Percentiles rank a stretch among this genome's conserved stretches.
Evolutionary conservation across 1,139 yeast genomes (phyloP).

Genomic region (Suhomyces terraborum): DNA sequence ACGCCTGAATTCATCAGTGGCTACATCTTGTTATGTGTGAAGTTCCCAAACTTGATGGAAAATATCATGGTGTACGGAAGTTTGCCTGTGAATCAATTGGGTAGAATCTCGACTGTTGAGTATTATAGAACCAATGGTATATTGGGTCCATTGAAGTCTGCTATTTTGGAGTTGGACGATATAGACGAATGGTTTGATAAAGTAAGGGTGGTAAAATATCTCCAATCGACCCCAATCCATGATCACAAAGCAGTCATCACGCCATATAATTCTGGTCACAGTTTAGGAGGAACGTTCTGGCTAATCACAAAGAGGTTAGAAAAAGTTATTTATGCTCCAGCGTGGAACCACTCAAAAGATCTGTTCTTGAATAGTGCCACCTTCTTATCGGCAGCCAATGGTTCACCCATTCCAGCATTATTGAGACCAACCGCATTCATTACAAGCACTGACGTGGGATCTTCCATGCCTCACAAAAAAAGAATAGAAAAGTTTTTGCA

Average conservation of each 20-base stretch:
- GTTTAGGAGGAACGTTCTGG: constrained; percentile 94
- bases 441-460: constrained; percentile 73
- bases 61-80: constrained; percentile 83
- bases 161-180: constrained; percentile 67
- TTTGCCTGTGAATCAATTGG: constrained; percentile 82
- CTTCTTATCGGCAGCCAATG: constrained; percentile 48
- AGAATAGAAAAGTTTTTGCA: constrained; percentile 67
- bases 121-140: constrained; percentile 71
- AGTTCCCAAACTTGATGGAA: constrained; percentile 61
- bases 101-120: constrained; percentile 83
- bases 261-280: constrained; percentile 90
- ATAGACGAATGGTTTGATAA: constrained; percentile 79
- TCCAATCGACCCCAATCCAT: constrained; percentile 69
- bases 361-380: constrained; percentile 83
- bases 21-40: constrained; percentile 63
- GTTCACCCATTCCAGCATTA: constrained; percentile 61
- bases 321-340: constrained; percentile 81
- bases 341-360: constrained; percentile 95
- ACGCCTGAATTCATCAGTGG: constrained; percentile 83
- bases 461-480: constrained; percentile 62
- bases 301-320: constrained; percentile 72
- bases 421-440: constrained; percentile 83
- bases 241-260: constrained; percentile 67
- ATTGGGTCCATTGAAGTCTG: constrained; percentile 69
- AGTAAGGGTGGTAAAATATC: constrained; percentile 68